Evolutionary conservation across 202 grass and related monocot species (phyloP).

Genomic region (Schoenoplectus tabernaemontani): DNA sequence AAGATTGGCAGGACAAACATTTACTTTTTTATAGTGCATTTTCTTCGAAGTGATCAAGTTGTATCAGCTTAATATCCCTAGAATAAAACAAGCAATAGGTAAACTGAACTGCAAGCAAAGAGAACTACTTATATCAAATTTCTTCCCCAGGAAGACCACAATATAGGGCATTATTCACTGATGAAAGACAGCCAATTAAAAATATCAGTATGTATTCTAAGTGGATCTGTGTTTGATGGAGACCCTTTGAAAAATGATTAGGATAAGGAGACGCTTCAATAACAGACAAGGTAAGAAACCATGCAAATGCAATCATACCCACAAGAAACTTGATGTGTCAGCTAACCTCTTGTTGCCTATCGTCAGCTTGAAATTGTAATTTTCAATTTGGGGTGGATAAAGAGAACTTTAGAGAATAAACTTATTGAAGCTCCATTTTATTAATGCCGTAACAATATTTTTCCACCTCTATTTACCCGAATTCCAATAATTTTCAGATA

Average conservation of each 20-base stretch:
- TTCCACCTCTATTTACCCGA: too few species aligned
- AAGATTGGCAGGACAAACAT: neutral
- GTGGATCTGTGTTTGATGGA: constrained; percentile 1
- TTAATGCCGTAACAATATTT: neutral
- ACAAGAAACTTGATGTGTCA: neutral
- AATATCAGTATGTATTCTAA: neutral
- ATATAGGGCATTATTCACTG: neutral
- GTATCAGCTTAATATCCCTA: neutral
- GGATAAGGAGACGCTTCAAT: neutral
- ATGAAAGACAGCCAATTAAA: constrained; percentile 3
- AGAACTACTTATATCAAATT: neutral
- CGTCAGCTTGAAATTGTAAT: neutral
- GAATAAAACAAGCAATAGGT: neutral
- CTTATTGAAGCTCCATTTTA: neutral
- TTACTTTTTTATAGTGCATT: too few species aligned
- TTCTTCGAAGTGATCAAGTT: too few species aligned
- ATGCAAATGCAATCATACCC: neutral
- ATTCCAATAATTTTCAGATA: too few species aligned
- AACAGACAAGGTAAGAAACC: neutral
- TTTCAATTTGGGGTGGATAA: neutral
- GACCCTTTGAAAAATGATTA: neutral
- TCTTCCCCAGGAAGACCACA: neutral
- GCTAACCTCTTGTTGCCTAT: neutral
- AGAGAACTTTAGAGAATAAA: neutral
- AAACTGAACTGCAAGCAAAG: neutral